Evolutionary conservation across 306 rosid species (phyloP), one percentile per base, ranked within the genome.

Genomic region (Fagus sylvatica): DNA sequence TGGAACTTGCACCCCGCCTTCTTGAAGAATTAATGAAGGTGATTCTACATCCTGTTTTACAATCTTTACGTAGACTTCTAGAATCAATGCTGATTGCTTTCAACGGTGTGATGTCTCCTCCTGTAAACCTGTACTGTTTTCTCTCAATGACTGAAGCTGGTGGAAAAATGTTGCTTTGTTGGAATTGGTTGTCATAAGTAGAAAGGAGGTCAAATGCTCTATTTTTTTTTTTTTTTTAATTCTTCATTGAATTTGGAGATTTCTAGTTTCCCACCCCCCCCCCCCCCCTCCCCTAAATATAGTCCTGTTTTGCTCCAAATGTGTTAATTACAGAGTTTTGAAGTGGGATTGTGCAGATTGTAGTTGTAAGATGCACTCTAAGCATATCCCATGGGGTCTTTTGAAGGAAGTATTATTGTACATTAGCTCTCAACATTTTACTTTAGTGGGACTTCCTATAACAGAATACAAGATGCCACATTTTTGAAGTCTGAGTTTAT

Each of bases 21-120:
- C 98, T 96, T 81, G 99, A 96, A 89, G 99, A 96, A 85, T 83
- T 93, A 84, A 87, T 96, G 99, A 96, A 93, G 99, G 99, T 93
- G 83, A 81, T 60, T 74, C 54, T 39, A 30, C 56, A 67, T 80
- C 81, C 41, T 61, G 39, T 76, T 72, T 86, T 85, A 32, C 75
- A 61, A 53, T 57, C 36, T 69, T 48, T 69, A 34, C 62, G 76
- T 30, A 79, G 28, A 60, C 73, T 79, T 67, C 37, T 19, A 9
- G 40, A 57, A 74, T 37, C 22, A 64, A 48, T 76, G 67, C 40
- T 74, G 64, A 34, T 65, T 76, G 78, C 53, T 57, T 79, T 67
- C 60, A 66, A 28, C 72, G 34, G 13, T 49, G 57, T 37, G 49
- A 8, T 71, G 51, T 77, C 81, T 53, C 71, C 79, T 53, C 65